Conservation (phyloP, 1,284 basidiomycete genomes). For the Sporisorium sorghi region DNA sequence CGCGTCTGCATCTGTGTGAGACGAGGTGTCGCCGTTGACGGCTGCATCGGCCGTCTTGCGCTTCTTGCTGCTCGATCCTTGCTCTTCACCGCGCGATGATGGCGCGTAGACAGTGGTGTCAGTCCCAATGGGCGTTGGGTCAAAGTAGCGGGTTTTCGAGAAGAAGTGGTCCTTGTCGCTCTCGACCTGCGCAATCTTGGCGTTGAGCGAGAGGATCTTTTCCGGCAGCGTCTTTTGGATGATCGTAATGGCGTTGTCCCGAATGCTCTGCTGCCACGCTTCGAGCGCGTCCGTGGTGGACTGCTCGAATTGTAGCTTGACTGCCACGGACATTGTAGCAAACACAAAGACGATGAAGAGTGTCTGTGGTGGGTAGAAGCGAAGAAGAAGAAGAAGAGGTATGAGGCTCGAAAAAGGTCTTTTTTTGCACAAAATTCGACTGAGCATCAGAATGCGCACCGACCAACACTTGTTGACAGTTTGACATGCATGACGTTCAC, state of each 20-base stretch:
- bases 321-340: constrained; percentile 35
- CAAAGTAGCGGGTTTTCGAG: constrained; percentile 38
- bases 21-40: constrained; percentile 13
- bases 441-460: neutral
- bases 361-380: neutral
- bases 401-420: no score
- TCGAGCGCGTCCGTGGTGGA: constrained; percentile 40
- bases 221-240: constrained; percentile 45
- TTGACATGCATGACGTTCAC: neutral
- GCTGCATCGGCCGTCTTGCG: constrained; percentile 26
- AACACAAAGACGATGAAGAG: neutral
- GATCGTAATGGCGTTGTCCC: constrained; percentile 39
- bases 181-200: constrained; percentile 30
- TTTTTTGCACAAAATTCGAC: neutral
- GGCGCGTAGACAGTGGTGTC: constrained; percentile 28
- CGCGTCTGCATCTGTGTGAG: constrained; percentile 5
- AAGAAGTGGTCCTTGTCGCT: constrained; percentile 31
- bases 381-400: neutral
- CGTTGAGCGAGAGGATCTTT: constrained; percentile 51
- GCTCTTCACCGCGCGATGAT: neutral
- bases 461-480: no score
- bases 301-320: constrained; percentile 41
- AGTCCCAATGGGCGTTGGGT: constrained; percentile 17
- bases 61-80: constrained; percentile 37
- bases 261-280: constrained; percentile 42